Conservation (phyloP, 73 alveolate genomes). For the Paramecium caudatum region DNA sequence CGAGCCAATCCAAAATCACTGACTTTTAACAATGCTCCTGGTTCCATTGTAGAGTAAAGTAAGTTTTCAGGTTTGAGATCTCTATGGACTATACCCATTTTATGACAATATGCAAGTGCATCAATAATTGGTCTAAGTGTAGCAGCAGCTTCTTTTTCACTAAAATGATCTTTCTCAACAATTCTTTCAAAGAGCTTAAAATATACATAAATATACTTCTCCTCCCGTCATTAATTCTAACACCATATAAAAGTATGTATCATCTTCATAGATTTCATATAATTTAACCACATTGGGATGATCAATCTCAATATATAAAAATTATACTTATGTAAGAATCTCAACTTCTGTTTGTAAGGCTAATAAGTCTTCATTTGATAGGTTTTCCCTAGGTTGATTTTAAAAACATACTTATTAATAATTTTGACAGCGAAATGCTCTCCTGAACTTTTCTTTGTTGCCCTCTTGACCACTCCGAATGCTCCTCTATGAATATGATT, state of each 20-base stretch:
- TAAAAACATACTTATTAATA: conserved; percentile 81
- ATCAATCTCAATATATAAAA: conserved; percentile 74
- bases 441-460: conserved; percentile 87
- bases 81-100: conserved; percentile 85
- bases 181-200: conserved; percentile 83
- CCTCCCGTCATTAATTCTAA: conserved; percentile 94
- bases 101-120: conserved; percentile 87
- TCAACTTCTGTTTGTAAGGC: conserved; percentile 88
- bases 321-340: conserved; percentile 82
- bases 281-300: conserved; percentile 94
- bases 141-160: conserved; percentile 89
- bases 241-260: conserved; percentile 83
- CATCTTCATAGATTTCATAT: conserved; percentile 90
- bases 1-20: conserved; percentile 89
- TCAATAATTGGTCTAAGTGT: conserved; percentile 86
- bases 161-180: conserved; percentile 89
- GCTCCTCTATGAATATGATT: conserved; percentile 79
- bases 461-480: conserved; percentile 87
- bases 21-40: conserved; percentile 79
- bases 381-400: conserved; percentile 71
- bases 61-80: conserved; percentile 84
- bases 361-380: conserved; percentile 83
- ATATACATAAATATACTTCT: conserved; percentile 71
- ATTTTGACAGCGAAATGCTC: conserved; percentile 89
- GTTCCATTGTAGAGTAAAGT: conserved; percentile 73